These are phyloP conservation scores for Priceomyces castillae DNA, from an alignment of 805 yeast genomes.

Conservation along the genomic window DNA sequence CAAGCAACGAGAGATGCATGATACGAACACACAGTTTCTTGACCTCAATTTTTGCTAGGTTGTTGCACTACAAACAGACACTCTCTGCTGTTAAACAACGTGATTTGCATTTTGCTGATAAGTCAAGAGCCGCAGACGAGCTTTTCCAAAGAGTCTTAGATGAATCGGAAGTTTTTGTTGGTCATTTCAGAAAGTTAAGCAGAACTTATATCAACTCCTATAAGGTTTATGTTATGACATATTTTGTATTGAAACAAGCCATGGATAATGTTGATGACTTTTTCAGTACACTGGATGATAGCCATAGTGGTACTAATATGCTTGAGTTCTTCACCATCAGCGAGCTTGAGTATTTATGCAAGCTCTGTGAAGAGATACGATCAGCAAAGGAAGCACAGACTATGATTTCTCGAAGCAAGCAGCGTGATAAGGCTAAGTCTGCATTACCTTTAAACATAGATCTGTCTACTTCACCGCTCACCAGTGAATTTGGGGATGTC, in stretches of 20 bases:
- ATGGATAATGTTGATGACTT: slow-evolving; percentile 38
- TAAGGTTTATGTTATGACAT: slow-evolving; percentile 39
- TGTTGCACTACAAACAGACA: slow-evolving; percentile 36
- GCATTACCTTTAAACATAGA: neutral
- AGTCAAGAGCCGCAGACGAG: slow-evolving; percentile 31
- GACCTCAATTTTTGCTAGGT: slow-evolving; percentile 37
- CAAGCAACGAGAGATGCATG: slow-evolving; percentile 38
- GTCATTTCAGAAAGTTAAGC: slow-evolving; percentile 39
- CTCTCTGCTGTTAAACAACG: slow-evolving; percentile 20
- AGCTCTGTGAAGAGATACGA: slow-evolving; percentile 39
- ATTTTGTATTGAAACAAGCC: slow-evolving; percentile 39
- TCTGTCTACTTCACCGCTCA: neutral
- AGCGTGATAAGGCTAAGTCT: neutral
- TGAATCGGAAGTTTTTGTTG: slow-evolving; percentile 43
- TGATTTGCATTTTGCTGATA: slow-evolving; percentile 15
- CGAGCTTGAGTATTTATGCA: slow-evolving; percentile 36
- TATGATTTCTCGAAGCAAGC: neutral
- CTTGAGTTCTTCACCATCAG: slow-evolving; percentile 33
- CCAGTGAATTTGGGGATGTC: neutral
- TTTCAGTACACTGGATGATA: slow-evolving; percentile 21
- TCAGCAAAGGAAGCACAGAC: slow-evolving; percentile 31
- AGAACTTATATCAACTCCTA: slow-evolving; percentile 39
- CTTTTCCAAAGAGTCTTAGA: slow-evolving; percentile 30
- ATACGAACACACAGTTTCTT: slow-evolving; percentile 40
- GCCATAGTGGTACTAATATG: slow-evolving; percentile 39